phyloP scores from a whole-genome alignment of 148 eudicot species.

The Rhododendron mucronatum region DNA sequence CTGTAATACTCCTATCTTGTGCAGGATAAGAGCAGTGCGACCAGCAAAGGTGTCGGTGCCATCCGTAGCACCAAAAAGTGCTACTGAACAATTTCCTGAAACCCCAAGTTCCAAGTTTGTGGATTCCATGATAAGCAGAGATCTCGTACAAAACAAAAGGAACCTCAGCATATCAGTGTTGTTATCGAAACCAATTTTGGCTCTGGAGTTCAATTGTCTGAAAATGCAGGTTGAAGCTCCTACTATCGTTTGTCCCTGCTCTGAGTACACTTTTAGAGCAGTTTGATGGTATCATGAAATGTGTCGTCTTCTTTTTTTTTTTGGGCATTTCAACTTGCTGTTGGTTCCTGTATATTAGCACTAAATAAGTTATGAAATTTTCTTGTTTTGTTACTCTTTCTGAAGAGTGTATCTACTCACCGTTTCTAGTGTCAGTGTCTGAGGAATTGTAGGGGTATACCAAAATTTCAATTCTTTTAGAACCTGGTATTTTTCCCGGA shows the following conservation, averaged over 20 bases:
- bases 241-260: slow-evolving; percentile 28
- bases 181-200: slow-evolving; percentile 82
- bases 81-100: slow-evolving; percentile 19
- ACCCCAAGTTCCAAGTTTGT: slow-evolving; percentile 10
- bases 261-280: background rate
- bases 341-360: background rate
- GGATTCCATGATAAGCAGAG: slow-evolving; percentile 9
- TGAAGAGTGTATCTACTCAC: background rate
- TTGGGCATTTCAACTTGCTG: background rate
- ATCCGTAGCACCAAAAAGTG: slow-evolving; percentile 10
- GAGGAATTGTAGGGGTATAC: background rate
- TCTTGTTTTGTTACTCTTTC: background rate
- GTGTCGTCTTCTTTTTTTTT: background rate
- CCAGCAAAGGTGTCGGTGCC: slow-evolving; percentile 53
- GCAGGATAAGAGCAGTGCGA: slow-evolving; percentile 59
- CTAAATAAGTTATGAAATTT: background rate
- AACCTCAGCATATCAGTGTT: slow-evolving; percentile 55
- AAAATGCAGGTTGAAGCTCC: slow-evolving; percentile 84
- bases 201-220: slow-evolving; percentile 68
- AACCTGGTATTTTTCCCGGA: background rate
- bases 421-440: background rate
- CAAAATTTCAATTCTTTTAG: background rate
- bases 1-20: background rate
- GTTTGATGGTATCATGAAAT: slow-evolving; percentile 3
- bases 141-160: slow-evolving; percentile 27